Conservation (phyloP, 768 basidiomycete genomes). For the Holtermanniella nyarrowii region DNA sequence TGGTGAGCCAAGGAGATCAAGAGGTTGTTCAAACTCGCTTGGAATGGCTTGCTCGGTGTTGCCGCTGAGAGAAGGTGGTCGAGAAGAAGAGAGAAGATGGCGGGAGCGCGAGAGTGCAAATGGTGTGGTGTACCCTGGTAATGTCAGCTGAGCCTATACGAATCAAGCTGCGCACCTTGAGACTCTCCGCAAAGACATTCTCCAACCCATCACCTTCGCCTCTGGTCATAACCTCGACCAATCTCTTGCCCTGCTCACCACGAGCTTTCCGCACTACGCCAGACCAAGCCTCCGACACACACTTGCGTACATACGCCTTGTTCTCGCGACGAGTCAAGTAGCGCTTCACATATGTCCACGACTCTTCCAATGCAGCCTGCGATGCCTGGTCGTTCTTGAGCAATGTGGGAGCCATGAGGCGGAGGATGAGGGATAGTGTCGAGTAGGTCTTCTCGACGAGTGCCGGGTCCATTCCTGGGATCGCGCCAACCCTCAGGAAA, state of each 20-base stretch:
- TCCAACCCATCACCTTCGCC: constrained; percentile 60
- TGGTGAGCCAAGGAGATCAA: constrained; percentile 74
- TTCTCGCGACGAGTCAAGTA: constrained; percentile 27
- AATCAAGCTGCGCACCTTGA: constrained; percentile 63
- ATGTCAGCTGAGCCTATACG: not conserved
- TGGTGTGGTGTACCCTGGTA: constrained; percentile 17
- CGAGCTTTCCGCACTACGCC: constrained; percentile 64
- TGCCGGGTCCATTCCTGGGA: constrained; percentile 30
- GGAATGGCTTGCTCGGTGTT: constrained; percentile 8
- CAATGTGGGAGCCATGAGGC: constrained; percentile 22
- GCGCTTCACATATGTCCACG: constrained; percentile 26
- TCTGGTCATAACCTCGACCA: constrained; percentile 49
- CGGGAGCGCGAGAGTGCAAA: constrained; percentile 62
- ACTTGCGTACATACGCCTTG: constrained; percentile 33
- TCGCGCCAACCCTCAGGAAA: constrained; percentile 23
- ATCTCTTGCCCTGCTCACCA: constrained; percentile 49
- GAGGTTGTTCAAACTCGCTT: constrained; percentile 40
- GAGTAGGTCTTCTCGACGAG: constrained; percentile 38
- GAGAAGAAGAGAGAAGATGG: constrained; percentile 54
- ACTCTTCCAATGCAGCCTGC: constrained; percentile 5
- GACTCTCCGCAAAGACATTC: constrained; percentile 51
- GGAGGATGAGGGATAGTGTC: constrained; percentile 33
- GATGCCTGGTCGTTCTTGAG: constrained; percentile 16
- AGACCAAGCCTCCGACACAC: constrained; percentile 78
- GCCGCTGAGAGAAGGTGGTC: constrained; percentile 47